These are phyloP conservation scores for Clavispora fructus DNA, from an alignment of 805 yeast genomes.

Conservation along the genomic window DNA sequence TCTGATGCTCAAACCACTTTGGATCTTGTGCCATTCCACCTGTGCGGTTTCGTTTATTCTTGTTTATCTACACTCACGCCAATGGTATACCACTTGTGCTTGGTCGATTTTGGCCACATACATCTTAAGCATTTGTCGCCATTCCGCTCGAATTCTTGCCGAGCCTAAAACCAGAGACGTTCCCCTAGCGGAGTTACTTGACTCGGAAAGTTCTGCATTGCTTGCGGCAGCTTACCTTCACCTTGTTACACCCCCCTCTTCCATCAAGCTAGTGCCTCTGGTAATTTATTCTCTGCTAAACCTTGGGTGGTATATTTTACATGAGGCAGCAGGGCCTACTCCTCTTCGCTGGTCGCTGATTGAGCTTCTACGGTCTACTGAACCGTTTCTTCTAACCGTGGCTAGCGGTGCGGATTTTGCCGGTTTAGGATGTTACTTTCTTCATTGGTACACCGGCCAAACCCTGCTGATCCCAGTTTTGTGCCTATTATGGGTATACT, in stretches of 20 bases:
- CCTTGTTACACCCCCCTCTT: conserved; percentile 12
- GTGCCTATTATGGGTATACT: neutral
- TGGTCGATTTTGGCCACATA: neutral
- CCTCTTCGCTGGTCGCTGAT: conserved; percentile 10
- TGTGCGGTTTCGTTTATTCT: neutral
- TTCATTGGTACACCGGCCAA: neutral
- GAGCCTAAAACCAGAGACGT: conserved; percentile 3
- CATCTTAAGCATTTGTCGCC: neutral
- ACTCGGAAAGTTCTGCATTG: conserved; percentile 26
- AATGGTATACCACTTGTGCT: neutral
- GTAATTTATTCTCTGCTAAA: conserved; percentile 26
- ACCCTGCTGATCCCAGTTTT: neutral
- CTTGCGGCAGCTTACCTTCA: conserved; percentile 19
- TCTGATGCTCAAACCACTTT: neutral
- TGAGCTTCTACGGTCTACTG: conserved; percentile 11
- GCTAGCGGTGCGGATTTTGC: conserved; percentile 11
- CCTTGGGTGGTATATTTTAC: conserved; percentile 15
- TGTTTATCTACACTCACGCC: neutral
- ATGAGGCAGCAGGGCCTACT: conserved; percentile 8
- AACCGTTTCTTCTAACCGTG: conserved; percentile 11
- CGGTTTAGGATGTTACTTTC: neutral
- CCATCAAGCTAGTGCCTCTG: conserved; percentile 22
- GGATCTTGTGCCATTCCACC: neutral
- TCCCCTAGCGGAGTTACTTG: conserved; percentile 18
- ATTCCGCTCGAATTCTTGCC: neutral